Evolutionary conservation across 1,284 basidiomycete species (phyloP).

Genomic region (Pholiota adiposa): DNA sequence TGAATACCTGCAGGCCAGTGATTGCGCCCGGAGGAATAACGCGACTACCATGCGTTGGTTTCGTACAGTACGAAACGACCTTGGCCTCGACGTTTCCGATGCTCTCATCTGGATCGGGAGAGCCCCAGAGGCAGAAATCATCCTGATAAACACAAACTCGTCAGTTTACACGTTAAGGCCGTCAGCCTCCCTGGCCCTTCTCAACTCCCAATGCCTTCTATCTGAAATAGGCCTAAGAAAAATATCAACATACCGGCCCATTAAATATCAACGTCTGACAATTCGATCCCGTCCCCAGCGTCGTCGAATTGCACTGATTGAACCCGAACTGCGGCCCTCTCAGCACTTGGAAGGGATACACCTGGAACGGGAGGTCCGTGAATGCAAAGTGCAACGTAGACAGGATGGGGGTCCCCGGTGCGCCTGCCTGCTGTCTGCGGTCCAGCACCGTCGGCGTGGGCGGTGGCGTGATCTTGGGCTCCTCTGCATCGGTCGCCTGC

Average conservation of each 20-base stretch:
- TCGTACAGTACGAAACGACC: slow-evolving; percentile 67
- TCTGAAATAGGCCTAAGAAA: not conserved
- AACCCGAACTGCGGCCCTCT: slow-evolving; percentile 35
- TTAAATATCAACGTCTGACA: slow-evolving; percentile 38
- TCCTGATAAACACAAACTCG: not conserved
- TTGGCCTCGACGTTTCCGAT: slow-evolving; percentile 62
- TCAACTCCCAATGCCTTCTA: no score
- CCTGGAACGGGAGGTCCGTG: slow-evolving; percentile 18
- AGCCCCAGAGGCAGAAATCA: slow-evolving; percentile 61
- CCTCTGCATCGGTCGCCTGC: slow-evolving; percentile 10
- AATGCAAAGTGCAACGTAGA: slow-evolving; percentile 18
- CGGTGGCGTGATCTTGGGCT: slow-evolving; percentile 14
- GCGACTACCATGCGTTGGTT: slow-evolving; percentile 45
- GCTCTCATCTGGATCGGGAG: slow-evolving; percentile 43
- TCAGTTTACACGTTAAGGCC: no score
- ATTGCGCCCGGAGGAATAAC: slow-evolving; percentile 36
- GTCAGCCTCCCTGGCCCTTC: no score
- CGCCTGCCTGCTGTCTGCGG: slow-evolving; percentile 15
- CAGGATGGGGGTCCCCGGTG: slow-evolving; percentile 19
- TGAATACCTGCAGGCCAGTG: slow-evolving; percentile 33
- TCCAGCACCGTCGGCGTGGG: slow-evolving; percentile 14
- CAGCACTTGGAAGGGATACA: slow-evolving; percentile 22
- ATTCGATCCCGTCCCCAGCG: slow-evolving; percentile 31
- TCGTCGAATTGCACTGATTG: slow-evolving; percentile 36
- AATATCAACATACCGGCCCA: slow-evolving; percentile 15